Evolutionary conservation across 805 yeast species (phyloP).

Genomic region (Metschnikowia shivogae): DNA sequence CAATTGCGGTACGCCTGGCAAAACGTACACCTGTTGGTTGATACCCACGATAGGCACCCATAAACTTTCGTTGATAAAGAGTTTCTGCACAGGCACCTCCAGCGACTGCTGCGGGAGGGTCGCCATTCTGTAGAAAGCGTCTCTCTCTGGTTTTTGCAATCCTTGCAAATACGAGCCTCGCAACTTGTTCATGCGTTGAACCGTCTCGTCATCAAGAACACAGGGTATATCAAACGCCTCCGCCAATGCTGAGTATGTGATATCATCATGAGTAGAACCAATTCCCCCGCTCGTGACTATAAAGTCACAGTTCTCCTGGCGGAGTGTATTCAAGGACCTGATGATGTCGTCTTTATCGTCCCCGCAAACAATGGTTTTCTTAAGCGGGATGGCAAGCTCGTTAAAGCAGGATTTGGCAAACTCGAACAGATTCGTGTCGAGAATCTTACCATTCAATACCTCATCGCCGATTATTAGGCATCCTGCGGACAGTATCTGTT

Average conservation of each 20-base stretch:
- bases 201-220: conserved; percentile 53
- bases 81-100: conserved; percentile 36
- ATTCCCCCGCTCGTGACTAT: conserved; percentile 71
- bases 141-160: conserved; percentile 40
- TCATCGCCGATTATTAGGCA: conserved; percentile 80
- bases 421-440: conserved; percentile 69
- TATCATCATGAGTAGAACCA: conserved; percentile 90
- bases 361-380: conserved; percentile 67
- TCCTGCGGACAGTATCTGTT: conserved; percentile 37
- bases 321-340: conserved; percentile 46
- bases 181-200: conserved; percentile 53
- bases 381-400: conserved; percentile 58
- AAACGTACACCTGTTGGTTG: conserved; percentile 58
- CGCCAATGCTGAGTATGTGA: conserved; percentile 75
- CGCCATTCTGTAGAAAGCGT: conserved; percentile 77
- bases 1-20: conserved; percentile 83
- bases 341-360: conserved; percentile 68
- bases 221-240: conserved; percentile 53
- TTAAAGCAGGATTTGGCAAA: conserved; percentile 70
- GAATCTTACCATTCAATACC: conserved; percentile 78
- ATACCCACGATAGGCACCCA: conserved; percentile 86
- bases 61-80: conserved; percentile 42
- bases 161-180: conserved; percentile 33
- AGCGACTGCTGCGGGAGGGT: conserved; percentile 49
- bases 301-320: conserved; percentile 51